Conservation (phyloP, 2,329 filamentous ascomycete genomes). For the Ascocoryne sarcoides region DNA sequence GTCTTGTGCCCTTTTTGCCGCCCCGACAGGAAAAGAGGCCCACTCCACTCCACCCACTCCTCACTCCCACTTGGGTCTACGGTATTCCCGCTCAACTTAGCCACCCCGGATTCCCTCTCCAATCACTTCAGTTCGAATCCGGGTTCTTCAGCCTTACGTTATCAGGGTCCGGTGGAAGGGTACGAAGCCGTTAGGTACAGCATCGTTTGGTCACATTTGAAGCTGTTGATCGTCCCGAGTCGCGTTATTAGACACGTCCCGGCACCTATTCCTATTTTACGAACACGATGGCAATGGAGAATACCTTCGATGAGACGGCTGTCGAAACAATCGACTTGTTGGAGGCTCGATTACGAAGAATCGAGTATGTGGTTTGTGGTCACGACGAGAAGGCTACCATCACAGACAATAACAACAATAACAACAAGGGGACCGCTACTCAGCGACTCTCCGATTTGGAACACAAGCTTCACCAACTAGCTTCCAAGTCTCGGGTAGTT, state of each 20-base stretch:
- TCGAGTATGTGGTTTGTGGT: slow-evolving; percentile 25
- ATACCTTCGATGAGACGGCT: slow-evolving; percentile 26
- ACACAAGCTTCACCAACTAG: slow-evolving; percentile 21
- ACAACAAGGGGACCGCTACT: slow-evolving; percentile 4
- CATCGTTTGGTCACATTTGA: too few species aligned
- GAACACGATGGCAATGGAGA: slow-evolving; percentile 18
- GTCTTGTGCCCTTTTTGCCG: too few species aligned
- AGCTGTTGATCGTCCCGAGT: too few species aligned
- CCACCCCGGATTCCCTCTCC: too few species aligned
- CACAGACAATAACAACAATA: slow-evolving; percentile 1
- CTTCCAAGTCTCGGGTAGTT: slow-evolving; percentile 24
- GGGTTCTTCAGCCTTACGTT: too few species aligned
- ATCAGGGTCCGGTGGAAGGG: too few species aligned
- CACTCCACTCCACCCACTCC: background rate
- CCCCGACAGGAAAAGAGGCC: background rate
- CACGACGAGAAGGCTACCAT: slow-evolving; percentile 9
- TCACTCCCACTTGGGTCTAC: too few species aligned
- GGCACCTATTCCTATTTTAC: too few species aligned
- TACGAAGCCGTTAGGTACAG: too few species aligned
- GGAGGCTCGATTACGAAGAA: slow-evolving; percentile 24
- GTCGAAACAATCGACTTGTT: slow-evolving; percentile 27
- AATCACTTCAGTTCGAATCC: too few species aligned
- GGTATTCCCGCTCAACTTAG: too few species aligned
- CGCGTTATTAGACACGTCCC: too few species aligned
- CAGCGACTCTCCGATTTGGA: slow-evolving; percentile 16